Base-by-base conservation (phyloP, 2,329 filamentous ascomycete species). In the Pseudogymnoascus sp. region DNA sequence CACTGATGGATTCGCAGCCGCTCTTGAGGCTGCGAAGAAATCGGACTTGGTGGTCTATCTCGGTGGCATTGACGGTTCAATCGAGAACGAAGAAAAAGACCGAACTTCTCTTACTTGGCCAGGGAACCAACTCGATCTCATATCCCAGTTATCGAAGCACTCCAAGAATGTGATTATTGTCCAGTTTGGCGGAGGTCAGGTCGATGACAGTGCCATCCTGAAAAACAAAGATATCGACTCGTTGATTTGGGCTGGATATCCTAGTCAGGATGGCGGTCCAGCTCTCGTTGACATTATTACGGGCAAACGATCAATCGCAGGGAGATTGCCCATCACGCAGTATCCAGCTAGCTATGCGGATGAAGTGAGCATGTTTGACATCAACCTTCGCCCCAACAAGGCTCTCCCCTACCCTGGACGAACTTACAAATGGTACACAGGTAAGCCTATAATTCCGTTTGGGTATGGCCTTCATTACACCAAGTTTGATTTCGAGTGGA, bases 391-490 rank as follows among this genome's bases (percentile, higher is more conserved):
- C 1, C 80, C 82, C 1, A 75, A 75, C 63, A 68, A 70, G 1
- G 70, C 70, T 1, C 7, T 23, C 7, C 31, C 10, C 13, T 60
- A 11, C 31, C 29, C 59, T 7, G 82, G 83, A 15, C 75, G 83
- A 6, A 87, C 84, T 0, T 86, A 87, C 67, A 80, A 78, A 66
- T 87, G 83, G 83, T 86, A 83, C 70, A 75, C 76, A 4, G 76
- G 77, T 33, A 73, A 74, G n/a, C 75, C 80, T 0, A 76, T 83
- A 2, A 77, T 80, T 60, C 77, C 78, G 0, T 87, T 85, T 63
- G 84, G 83, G 0, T 77, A 77, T 64, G 84, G 83, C 0, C 67
- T 85, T 64, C 82, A 86, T 68, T 86, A 86, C 72, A 86, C 83
- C 4, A 81, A 72, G 38, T 86, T 86, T 67, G 65, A 68, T 13